These are phyloP conservation scores for Haematococcus sp. DNA, from an alignment of 139 green algal species.

Conservation along the genomic window DNA sequence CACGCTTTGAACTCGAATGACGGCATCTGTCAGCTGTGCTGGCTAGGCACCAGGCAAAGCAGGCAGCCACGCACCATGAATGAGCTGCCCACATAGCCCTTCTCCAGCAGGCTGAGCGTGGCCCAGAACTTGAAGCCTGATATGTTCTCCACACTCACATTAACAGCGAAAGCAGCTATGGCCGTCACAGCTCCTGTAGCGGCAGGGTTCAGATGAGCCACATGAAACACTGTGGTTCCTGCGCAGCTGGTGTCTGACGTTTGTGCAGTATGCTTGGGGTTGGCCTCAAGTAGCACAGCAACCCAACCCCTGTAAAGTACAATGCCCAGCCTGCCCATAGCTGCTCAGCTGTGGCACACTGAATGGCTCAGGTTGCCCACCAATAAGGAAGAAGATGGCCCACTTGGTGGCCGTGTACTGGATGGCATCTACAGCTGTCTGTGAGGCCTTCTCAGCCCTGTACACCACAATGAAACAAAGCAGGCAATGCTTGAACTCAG, in stretches of 20 bases:
- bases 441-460: slow-evolving; percentile 38
- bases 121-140: slow-evolving; percentile 74
- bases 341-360: no score
- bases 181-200: slow-evolving; percentile 50
- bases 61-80: slow-evolving; percentile 11
- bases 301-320: no score
- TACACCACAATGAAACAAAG: neutral
- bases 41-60: neutral
- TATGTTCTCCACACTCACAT: slow-evolving; percentile 81
- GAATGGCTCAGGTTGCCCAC: no score
- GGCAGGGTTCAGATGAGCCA: no score
- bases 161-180: slow-evolving; percentile 65
- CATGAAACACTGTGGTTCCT: neutral
- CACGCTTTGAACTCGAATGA: no score
- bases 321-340: no score
- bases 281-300: no score
- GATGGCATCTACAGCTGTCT: slow-evolving; percentile 35
- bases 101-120: slow-evolving; percentile 54
- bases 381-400: slow-evolving; percentile 52
- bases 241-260: no score
- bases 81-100: slow-evolving; percentile 29
- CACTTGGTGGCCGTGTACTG: slow-evolving; percentile 44
- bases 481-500: no score
- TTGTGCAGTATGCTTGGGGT: no score
- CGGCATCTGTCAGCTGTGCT: no score